Evolutionary conservation across 768 basidiomycete species (phyloP), one percentile per base, ranked within the genome.

Genomic region (Chalciporus pseudorubinellus): DNA sequence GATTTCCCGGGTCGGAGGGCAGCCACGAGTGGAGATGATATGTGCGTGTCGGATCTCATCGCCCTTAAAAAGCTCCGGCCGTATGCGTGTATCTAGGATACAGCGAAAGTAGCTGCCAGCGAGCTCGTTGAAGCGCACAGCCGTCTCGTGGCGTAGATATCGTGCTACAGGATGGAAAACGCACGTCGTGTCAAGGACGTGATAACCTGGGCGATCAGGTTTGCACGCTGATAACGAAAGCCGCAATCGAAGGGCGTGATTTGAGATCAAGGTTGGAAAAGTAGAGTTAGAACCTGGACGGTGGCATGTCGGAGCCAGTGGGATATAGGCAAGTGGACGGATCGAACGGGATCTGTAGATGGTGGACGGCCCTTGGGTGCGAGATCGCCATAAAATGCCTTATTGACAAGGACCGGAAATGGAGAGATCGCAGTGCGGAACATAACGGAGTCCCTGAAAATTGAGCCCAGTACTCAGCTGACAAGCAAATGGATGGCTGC

Each of bases 361-460:
- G 20, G 6, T 16, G 49, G 40, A n/a, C 34, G 53, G 56, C 40
- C 28, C 34, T 51, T 55, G 41, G 53, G 34, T 20, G 48, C 48
- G 51, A 46, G 62, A 62, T 62, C 62, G 55, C 61, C 62, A 52
- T 52, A 54, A 46, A 41, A 24, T 48, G 59, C 38, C 36, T 38
- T 63, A 64, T 63, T 61, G 62, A 54, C 46, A 48, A 38, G 49
- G 50, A 42, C 51, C 61, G 53, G 50, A 60, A 63, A 63, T 63
- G 61, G 61, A 53, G 51, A 51, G 61, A 62, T 62, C 60, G 51
- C 39, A 63, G 44, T 22, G 48, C 60, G 50, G 56, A 48, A 48
- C 22, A 24, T 29, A 49, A 58, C 56, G 59, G 60, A 51, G 55
- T 33, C 60, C 64, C 62, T 65, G 60, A 59, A 46, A 52, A 41